Base-by-base conservation (phyloP, 2,329 filamentous ascomycete species). In the Cercospora sp. region DNA sequence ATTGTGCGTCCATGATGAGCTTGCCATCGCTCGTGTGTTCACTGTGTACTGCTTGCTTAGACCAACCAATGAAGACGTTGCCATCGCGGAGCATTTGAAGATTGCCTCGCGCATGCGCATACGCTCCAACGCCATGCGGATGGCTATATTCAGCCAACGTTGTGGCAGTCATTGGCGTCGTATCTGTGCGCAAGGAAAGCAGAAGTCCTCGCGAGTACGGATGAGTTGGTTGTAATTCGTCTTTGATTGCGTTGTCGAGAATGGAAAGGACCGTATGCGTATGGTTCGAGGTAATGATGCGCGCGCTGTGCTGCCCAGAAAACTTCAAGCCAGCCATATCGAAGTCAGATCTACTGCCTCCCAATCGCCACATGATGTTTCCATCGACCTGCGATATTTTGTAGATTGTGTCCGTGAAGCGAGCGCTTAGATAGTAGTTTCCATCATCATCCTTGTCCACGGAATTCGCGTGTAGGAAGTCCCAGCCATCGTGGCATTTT, bases 1-100 rank as follows among this genome's bases (percentile, higher is more conserved):
- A 60, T 78, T 72, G 83, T 82, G 16, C 78, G 78, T 68, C 82
- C 77, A 85, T 86, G n/a, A 87, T 75, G n/a, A 83, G 72, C 6
- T 79, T 74, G 8, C 84, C 85, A n/a, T 82, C 79, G 0, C 75
- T 64, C 0, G 77, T 75, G 69, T 83, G 64, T 62, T 81, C 79
- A 78, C 79, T 12, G 72, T 75, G 42, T 76, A 73, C 1, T 66
- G 62, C 71, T 33, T 64, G 69, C n/a, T 73, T 67, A 42, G 78
- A 73, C 8, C 86, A 88, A 67, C 84, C 84, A 28, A 88, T 82
- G 23, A 88, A 75, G 9, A 83, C 81, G 66, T 86, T 84, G 33
- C 82, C 82, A 55, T 82, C 82, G 67, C 87, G 84, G 4, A 83
- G 81, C 60, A 78, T 80, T 67, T 84, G 68, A 9, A 62, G 55